Evolutionary conservation across 495 filamentous ascomycete genomes (phyloP), one percentile per base, ranked within the genome.

Genomic region (Beverwykella pulmonaria): DNA sequence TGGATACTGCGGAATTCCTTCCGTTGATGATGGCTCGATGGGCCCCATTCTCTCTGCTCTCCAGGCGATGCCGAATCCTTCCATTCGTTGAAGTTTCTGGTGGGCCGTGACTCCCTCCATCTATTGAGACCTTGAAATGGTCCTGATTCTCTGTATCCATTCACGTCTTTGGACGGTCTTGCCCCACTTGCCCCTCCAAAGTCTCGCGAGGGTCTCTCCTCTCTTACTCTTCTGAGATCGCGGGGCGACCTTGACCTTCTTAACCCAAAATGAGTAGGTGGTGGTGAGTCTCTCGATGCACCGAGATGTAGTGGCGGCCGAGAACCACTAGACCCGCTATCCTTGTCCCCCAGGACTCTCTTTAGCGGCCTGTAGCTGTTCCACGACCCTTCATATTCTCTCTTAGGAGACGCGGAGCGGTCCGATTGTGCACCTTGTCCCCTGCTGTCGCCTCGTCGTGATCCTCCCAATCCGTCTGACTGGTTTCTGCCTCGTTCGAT

Each of bases 401-500:
- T 10, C 3, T 44, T 44, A n/a, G 39, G 39, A 44, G 39, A 14
- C 17, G 2, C 17, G 39, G 15, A 44, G 39, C 39, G 39, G 15
- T 44, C 17, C 15, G 39, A 14, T 9, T 14, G 39, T 44, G 39
- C 39, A 44, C 3, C 3, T 9, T 14, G 39, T n/a, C 39, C 17
- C 17, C 39, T 44, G 39, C 17, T 14, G 15, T 44, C 39, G 39
- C 39, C 39, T 44, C 14, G 52, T 10, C 52, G 52, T 7, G 52
- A 27, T 32, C 25, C 29, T 27, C 30, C 9, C 4, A 50, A 50
- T 9, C 3, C 48, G 25, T 50, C 48, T 10, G 81, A 81, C 60
- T 78, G 76, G 56, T 79, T 78, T 50, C 83, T 79, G 5, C 83
- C 84, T 20, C 81, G 78, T 27, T 77, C 78, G 69, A 87, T 86